Percentiles rank a stretch among this genome's conserved stretches.
Evolutionary conservation across 2,329 filamentous ascomycete species (phyloP).

Genomic region (Trichoderma koningiopsis): DNA sequence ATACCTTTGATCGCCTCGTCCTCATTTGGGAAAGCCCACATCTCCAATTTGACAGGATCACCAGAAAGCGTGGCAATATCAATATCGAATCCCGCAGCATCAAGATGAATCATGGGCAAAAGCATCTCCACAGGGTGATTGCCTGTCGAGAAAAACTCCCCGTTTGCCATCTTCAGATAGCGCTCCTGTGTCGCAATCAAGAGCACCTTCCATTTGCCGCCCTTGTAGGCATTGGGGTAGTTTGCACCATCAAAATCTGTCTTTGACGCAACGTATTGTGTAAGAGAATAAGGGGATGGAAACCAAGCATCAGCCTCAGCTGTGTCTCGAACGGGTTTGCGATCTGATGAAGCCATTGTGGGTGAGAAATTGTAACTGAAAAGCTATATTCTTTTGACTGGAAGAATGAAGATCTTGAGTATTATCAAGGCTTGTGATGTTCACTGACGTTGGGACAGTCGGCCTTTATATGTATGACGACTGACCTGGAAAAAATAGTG

Average conservation of each 20-base stretch:
- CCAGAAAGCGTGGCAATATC: not conserved
- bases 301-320: not conserved
- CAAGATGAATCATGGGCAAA: not conserved
- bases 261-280: not conserved
- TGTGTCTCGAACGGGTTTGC: not conserved
- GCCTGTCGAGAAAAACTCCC: not conserved
- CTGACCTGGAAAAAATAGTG: not conserved
- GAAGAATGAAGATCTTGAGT: not conserved
- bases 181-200: not conserved
- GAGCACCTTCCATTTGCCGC: not conserved
- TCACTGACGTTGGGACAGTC: not conserved
- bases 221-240: not conserved
- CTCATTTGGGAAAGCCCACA: not conserved
- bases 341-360: not conserved
- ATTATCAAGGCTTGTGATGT: not conserved
- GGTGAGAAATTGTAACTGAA: not conserved
- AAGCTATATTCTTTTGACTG: not conserved
- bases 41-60: not conserved
- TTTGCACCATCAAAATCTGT: not conserved
- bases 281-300: not conserved
- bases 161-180: not conserved
- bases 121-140: not conserved
- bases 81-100: not conserved
- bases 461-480: not conserved
- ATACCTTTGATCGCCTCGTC: not conserved